Evolutionary conservation across 352 stramenopile species (phyloP).

Genomic region (Phytopythium ostracodes): DNA sequence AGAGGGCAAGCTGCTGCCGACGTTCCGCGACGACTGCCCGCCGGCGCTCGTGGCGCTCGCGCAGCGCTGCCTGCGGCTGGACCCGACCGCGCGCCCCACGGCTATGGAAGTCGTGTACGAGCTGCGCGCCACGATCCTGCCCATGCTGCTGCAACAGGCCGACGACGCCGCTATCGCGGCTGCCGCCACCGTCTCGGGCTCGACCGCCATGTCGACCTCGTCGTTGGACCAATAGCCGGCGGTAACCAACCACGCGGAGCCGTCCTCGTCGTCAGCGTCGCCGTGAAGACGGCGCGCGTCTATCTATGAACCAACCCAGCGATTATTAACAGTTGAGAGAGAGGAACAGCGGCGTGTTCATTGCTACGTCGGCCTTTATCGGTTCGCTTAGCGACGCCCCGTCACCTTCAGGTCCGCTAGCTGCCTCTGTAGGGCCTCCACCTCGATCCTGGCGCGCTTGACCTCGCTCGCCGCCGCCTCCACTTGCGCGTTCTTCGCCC

Average conservation of each 20-base stretch:
- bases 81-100: conserved; percentile 54
- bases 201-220: conserved; percentile 2
- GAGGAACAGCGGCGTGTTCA: background rate
- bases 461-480: background rate
- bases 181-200: conserved; percentile 2
- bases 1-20: conserved; percentile 69
- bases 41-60: conserved; percentile 47
- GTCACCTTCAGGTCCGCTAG: background rate
- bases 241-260: background rate
- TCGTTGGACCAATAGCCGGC: background rate
- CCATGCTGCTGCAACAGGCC: conserved; percentile 29
- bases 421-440: background rate
- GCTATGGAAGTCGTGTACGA: conserved; percentile 68
- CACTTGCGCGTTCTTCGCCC: background rate
- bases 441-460: conserved; percentile 3
- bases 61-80: conserved; percentile 54
- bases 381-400: background rate
- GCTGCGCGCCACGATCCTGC: conserved; percentile 48
- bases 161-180: background rate
- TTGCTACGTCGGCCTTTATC: background rate
- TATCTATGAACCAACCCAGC: conserved; percentile 1
- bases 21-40: conserved; percentile 64
- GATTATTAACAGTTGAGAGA: background rate
- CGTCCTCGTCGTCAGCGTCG: background rate
- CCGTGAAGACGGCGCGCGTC: background rate